Conservation (phyloP, 352 stramenopile genomes). For the Phytophthora capsici region DNA sequence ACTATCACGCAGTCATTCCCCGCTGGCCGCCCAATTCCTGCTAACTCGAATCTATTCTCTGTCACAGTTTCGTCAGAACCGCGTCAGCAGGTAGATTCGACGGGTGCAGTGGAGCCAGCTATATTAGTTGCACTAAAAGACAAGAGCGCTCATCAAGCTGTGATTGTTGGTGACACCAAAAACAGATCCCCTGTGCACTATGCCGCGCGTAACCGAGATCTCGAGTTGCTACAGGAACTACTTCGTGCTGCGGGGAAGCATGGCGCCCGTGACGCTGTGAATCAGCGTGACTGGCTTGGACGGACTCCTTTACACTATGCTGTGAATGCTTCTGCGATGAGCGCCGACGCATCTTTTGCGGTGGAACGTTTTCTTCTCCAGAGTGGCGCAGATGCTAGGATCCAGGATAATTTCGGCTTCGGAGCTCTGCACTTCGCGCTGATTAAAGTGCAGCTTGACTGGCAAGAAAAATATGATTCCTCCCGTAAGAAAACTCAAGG, state of each 20-base stretch:
- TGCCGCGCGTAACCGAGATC: slow-evolving; percentile 65
- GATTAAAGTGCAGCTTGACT: slow-evolving; percentile 74
- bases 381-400: slow-evolving; percentile 55
- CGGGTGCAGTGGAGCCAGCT: slow-evolving; percentile 34
- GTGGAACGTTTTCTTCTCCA: slow-evolving; percentile 75
- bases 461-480: slow-evolving; percentile 59
- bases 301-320: slow-evolving; percentile 78
- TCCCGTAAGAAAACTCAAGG: slow-evolving; percentile 35
- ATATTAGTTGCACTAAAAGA: slow-evolving; percentile 66
- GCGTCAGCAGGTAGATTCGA: slow-evolving; percentile 1
- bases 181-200: slow-evolving; percentile 67
- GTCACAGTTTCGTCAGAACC: slow-evolving; percentile 17
- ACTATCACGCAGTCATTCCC: slow-evolving; percentile 25
- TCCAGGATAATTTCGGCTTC: slow-evolving; percentile 66
- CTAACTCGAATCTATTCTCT: slow-evolving; percentile 15
- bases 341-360: slow-evolving; percentile 77
- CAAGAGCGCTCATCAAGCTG: slow-evolving; percentile 46
- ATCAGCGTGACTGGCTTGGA: slow-evolving; percentile 53
- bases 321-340: slow-evolving; percentile 73
- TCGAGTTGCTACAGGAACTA: slow-evolving; percentile 59
- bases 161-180: slow-evolving; percentile 51
- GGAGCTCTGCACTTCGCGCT: slow-evolving; percentile 70
- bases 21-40: slow-evolving; percentile 12
- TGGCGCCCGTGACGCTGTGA: slow-evolving; percentile 45
- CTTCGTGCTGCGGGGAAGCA: slow-evolving; percentile 47